A percentile compares a stretch with the other conserved stretches of the same genome.
phyloP scores from a whole-genome alignment of 2,329 filamentous ascomycete species.

The Cladophialophora chaetospira region DNA sequence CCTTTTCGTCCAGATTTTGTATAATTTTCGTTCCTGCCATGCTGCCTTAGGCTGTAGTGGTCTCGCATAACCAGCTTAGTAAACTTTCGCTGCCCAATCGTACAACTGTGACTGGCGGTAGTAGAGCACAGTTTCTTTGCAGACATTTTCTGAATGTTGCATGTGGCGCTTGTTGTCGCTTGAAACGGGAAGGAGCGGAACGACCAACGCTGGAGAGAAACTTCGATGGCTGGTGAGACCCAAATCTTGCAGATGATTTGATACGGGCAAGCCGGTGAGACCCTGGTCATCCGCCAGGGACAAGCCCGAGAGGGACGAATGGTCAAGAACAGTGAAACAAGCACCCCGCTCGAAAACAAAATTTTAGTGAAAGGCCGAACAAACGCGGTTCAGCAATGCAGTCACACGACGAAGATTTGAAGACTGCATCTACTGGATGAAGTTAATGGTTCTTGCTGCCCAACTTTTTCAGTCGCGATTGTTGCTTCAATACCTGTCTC shows the following conservation, averaged over 20 bases:
- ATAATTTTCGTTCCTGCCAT: no score
- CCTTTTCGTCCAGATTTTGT: no score
- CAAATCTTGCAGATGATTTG: background rate
- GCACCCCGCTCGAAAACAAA: constrained; percentile 9
- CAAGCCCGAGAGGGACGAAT: constrained; percentile 4
- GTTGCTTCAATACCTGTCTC: background rate
- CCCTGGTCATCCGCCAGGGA: constrained; percentile 3
- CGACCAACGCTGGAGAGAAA: background rate
- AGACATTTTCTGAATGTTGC: background rate
- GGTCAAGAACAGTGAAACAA: constrained; percentile 3
- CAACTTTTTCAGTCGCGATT: background rate
- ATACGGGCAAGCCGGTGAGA: background rate
- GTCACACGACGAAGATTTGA: constrained; percentile 15
- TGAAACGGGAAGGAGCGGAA: background rate
- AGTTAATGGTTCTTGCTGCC: constrained; percentile 8
- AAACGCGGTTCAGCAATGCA: constrained; percentile 1
- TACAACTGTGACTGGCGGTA: no score
- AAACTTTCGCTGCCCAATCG: no score
- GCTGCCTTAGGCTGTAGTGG: no score
- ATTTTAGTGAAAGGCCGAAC: constrained; percentile 1
- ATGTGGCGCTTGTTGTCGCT: background rate
- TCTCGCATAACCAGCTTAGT: no score
- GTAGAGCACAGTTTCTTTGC: no score
- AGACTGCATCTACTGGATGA: background rate
- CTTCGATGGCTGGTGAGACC: background rate